phyloP scores from a whole-genome alignment of 2,329 filamentous ascomycete genomes.

The Curvularia eragrostidis region DNA sequence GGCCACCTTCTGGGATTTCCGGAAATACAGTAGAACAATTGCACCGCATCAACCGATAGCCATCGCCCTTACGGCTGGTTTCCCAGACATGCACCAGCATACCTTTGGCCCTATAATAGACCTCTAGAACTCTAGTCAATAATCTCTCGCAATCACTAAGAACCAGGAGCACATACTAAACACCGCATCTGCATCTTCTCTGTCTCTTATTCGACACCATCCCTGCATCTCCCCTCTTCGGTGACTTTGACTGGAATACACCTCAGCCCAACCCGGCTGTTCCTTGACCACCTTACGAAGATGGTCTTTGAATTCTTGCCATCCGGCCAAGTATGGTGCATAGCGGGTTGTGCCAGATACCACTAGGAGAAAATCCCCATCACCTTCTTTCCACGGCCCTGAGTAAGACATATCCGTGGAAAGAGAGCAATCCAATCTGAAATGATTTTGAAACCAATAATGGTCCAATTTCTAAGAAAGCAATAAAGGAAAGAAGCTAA shows the following conservation, averaged over 20 bases:
- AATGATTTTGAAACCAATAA: neutral
- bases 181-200: slow-evolving; percentile 43
- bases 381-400: slow-evolving; percentile 24
- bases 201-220: slow-evolving; percentile 46
- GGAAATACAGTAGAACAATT: slow-evolving; percentile 43
- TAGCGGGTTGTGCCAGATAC: slow-evolving; percentile 34
- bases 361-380: slow-evolving; percentile 42
- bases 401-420: slow-evolving; percentile 19
- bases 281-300: slow-evolving; percentile 43
- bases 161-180: slow-evolving; percentile 35
- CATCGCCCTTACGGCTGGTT: slow-evolving; percentile 36
- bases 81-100: slow-evolving; percentile 45
- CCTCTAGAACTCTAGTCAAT: slow-evolving; percentile 21
- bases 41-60: slow-evolving; percentile 42
- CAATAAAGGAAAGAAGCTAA: neutral
- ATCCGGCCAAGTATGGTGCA: slow-evolving; percentile 39
- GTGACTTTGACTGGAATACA: slow-evolving; percentile 34
- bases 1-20: slow-evolving; percentile 31
- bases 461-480: neutral
- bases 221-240: slow-evolving; percentile 43
- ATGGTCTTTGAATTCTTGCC: slow-evolving; percentile 50
- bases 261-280: slow-evolving; percentile 49
- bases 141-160: neutral
- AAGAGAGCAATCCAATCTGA: neutral
- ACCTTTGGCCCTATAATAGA: slow-evolving; percentile 30